phyloP scores from a whole-genome alignment of 2,329 filamentous ascomycete species.

The Claviceps pusilla region DNA sequence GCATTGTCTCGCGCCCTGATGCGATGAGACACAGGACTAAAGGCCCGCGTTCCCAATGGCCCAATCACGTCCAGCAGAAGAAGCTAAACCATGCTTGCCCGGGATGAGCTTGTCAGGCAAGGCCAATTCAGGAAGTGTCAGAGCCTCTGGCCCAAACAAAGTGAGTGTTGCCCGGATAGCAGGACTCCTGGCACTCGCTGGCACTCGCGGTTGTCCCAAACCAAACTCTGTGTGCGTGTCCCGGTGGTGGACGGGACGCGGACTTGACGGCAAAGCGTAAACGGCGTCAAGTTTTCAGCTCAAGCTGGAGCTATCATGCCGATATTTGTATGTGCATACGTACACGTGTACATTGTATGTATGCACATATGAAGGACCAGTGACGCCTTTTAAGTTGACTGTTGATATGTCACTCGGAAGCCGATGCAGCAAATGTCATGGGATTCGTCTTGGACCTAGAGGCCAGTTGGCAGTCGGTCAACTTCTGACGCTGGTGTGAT shows the following conservation, averaged over 20 bases:
- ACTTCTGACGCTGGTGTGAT: background rate
- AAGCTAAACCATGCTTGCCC: slow-evolving; percentile 1
- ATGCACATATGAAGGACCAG: too few relatives aligned
- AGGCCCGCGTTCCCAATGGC: background rate
- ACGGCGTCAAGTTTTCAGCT: too few relatives aligned
- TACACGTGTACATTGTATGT: background rate
- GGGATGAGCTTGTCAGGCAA: slow-evolving; percentile 2
- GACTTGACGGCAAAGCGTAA: too few relatives aligned
- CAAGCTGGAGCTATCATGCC: background rate
- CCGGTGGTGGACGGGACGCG: too few relatives aligned
- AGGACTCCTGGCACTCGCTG: background rate
- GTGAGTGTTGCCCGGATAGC: too few relatives aligned
- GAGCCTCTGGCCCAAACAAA: background rate
- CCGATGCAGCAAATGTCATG: background rate
- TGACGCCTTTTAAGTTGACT: too few relatives aligned
- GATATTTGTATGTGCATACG: background rate
- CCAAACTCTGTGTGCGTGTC: too few relatives aligned
- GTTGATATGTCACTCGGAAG: background rate
- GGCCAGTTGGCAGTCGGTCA: background rate
- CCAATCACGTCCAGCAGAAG: background rate
- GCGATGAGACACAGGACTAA: background rate
- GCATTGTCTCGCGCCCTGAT: slow-evolving; percentile 1
- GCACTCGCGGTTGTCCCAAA: background rate
- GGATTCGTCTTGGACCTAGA: background rate
- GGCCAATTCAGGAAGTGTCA: slow-evolving; percentile 1